phyloP scores from a whole-genome alignment of 345 rosid species.

The Pistacia atlantica region DNA sequence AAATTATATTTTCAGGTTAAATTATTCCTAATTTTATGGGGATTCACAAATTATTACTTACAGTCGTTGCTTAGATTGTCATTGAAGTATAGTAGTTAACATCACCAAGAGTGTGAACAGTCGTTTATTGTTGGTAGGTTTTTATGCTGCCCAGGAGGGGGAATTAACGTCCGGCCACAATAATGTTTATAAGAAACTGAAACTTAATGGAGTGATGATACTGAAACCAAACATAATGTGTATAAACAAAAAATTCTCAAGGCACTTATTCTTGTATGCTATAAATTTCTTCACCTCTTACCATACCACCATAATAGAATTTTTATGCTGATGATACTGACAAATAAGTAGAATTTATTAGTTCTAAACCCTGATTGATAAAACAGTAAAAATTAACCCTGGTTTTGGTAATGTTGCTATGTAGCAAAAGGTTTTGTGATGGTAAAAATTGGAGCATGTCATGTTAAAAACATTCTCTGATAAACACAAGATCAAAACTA shows the following conservation, averaged over 20 bases:
- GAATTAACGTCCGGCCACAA: background rate
- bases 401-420: background rate
- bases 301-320: background rate
- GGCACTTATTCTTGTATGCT: background rate
- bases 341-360: too few relatives aligned
- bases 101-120: background rate
- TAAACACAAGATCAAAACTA: slow-evolving; percentile 7
- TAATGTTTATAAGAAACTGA: background rate
- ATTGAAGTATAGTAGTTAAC: background rate
- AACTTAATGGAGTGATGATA: background rate
- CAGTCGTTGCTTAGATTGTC: background rate
- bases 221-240: background rate
- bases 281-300: background rate
- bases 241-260: background rate
- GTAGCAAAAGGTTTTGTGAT: background rate
- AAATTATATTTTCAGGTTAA: too few relatives aligned
- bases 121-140: slow-evolving; percentile 3
- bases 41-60: background rate
- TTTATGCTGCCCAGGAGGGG: background rate
- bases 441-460: background rate
- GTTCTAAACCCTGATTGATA: too few relatives aligned
- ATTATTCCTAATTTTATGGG: background rate
- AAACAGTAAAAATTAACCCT: background rate
- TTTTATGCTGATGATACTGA: too few relatives aligned
- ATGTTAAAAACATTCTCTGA: background rate